Evolutionary conservation across 805 yeast genomes (phyloP).

Genomic region (Zygotorulaspora sp.): DNA sequence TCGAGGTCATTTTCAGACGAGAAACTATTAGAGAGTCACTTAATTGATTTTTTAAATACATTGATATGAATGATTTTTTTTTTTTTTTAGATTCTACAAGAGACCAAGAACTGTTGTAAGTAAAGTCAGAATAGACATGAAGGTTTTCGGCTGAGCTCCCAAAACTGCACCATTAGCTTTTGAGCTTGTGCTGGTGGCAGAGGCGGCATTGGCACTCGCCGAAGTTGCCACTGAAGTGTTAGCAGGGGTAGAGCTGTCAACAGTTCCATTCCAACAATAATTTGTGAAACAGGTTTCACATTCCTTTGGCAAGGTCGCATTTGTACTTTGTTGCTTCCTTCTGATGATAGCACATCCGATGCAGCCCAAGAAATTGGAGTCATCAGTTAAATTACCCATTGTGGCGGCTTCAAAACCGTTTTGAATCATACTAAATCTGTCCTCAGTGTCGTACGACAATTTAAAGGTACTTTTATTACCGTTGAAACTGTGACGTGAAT

Average conservation of each 20-base stretch:
- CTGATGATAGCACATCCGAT: constrained; percentile 79
- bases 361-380: constrained; percentile 66
- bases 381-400: constrained; percentile 61
- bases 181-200: constrained; percentile 5
- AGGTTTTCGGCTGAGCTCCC: constrained; percentile 1
- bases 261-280: constrained; percentile 62
- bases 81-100: too few relatives aligned
- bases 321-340: constrained; percentile 68
- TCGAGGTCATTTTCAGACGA: too few relatives aligned
- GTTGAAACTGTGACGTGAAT: constrained; percentile 57
- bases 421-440: constrained; percentile 54
- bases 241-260: constrained; percentile 34
- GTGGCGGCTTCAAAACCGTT: constrained; percentile 77
- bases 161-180: constrained; percentile 5
- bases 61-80: too few relatives aligned
- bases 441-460: constrained; percentile 55
- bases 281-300: constrained; percentile 66
- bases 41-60: too few relatives aligned
- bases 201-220: constrained; percentile 2
- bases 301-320: constrained; percentile 55
- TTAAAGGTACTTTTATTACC: constrained; percentile 73
- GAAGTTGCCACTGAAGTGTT: constrained; percentile 9
- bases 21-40: too few relatives aligned
- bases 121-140: constrained; percentile 4
- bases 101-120: constrained; percentile 6